Percentiles rank a stretch among this genome's conserved stretches.
These are phyloP conservation scores for Staphylotrichum tortipilum DNA, from an alignment of 495 filamentous ascomycete genomes.

Conservation along the genomic window DNA sequence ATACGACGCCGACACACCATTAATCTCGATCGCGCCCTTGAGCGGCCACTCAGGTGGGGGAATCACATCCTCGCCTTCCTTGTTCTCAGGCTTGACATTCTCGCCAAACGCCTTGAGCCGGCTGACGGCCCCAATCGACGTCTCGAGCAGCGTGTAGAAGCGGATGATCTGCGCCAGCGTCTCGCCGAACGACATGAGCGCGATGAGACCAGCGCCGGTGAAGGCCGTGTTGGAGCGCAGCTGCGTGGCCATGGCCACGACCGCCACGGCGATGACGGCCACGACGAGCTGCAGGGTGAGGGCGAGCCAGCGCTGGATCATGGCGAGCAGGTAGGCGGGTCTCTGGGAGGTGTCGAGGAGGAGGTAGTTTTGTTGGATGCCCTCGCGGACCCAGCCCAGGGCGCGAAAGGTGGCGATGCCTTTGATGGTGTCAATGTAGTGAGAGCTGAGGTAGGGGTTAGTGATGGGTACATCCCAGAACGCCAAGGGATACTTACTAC, in stretches of 20 bases:
- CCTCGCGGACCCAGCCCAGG: slow-evolving; percentile 36
- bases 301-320: slow-evolving; percentile 46
- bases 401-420: slow-evolving; percentile 44
- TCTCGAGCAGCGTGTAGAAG: slow-evolving; percentile 41
- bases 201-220: slow-evolving; percentile 25
- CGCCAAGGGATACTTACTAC: slow-evolving; percentile 14
- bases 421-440: slow-evolving; percentile 38
- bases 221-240: slow-evolving; percentile 16
- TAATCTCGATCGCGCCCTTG: slow-evolving; percentile 15
- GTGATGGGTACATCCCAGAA: no score
- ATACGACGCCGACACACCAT: slow-evolving; percentile 20
- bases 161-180: slow-evolving; percentile 10
- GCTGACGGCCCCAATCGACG: slow-evolving; percentile 43
- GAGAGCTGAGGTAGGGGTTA: slow-evolving; percentile 20
- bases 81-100: slow-evolving; percentile 14
- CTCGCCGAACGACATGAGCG: slow-evolving; percentile 23
- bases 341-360: slow-evolving; percentile 47
- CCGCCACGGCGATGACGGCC: slow-evolving; percentile 30
- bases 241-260: slow-evolving; percentile 26
- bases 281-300: slow-evolving; percentile 41
- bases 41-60: slow-evolving; percentile 20
- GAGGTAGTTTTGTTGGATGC: slow-evolving; percentile 38
- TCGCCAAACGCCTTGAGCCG: slow-evolving; percentile 36
- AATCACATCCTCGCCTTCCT: slow-evolving; percentile 13
- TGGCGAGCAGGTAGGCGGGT: slow-evolving; percentile 44